phyloP scores from a whole-genome alignment of 257 asterid species.

The Solanum chmielewskii region DNA sequence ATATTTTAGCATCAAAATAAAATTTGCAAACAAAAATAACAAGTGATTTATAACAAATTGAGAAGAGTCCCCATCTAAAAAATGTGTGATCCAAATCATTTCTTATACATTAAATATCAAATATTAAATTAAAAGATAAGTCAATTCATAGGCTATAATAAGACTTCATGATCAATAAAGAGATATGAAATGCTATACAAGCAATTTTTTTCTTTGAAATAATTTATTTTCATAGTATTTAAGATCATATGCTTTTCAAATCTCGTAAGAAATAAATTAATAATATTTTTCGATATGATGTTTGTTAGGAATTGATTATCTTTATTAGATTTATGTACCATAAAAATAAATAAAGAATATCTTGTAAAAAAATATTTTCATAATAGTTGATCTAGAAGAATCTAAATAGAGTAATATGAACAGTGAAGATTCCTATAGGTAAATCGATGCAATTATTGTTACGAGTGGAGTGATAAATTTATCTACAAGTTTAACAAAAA shows the following conservation, averaged over 20 bases:
- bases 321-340: not conserved
- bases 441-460: too few relatives aligned
- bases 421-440: too few relatives aligned
- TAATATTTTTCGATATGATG: not conserved
- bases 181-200: not conserved
- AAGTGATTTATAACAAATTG: not conserved
- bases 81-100: not conserved
- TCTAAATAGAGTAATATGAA: too few relatives aligned
- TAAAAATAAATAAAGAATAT: too few relatives aligned
- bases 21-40: not conserved
- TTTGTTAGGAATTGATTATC: not conserved
- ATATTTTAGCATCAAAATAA: not conserved
- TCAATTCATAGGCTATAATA: not conserved
- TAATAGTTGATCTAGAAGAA: too few relatives aligned
- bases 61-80: not conserved
- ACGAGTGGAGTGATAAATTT: too few relatives aligned
- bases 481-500: too few relatives aligned
- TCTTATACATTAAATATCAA: not conserved
- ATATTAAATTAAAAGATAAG: not conserved
- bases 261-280: not conserved
- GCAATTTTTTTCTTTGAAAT: not conserved
- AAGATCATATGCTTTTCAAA: not conserved
- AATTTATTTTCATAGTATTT: not conserved
- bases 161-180: not conserved
- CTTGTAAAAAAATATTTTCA: too few relatives aligned